These are phyloP conservation scores for Ophiostoma pallidulum DNA, from an alignment of 2,329 filamentous ascomycete genomes.

Conservation along the genomic window DNA sequence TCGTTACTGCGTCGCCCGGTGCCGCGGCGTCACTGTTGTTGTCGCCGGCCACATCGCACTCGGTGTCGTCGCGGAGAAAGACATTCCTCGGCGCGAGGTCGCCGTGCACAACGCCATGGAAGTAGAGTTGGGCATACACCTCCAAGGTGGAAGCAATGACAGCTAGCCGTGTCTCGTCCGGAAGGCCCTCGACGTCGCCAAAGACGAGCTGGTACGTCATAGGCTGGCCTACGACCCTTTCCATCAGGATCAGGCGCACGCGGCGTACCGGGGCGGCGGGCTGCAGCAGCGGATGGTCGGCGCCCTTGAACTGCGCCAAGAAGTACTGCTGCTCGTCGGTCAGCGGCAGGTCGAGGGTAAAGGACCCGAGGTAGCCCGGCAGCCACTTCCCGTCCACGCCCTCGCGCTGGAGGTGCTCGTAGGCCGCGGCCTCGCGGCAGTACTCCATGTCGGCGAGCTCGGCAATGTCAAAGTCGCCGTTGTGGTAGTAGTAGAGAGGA, in stretches of 20 bases:
- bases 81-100: slow-evolving; percentile 17
- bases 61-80: slow-evolving; percentile 5
- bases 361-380: slow-evolving; percentile 14
- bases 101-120: slow-evolving; percentile 14
- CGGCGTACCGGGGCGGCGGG: not conserved
- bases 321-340: slow-evolving; percentile 1
- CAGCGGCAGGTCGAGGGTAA: slow-evolving; percentile 11
- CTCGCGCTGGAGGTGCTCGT: slow-evolving; percentile 9
- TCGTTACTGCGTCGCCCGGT: too few relatives aligned
- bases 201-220: slow-evolving; percentile 14
- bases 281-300: not conserved
- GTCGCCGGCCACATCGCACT: too few relatives aligned
- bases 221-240: slow-evolving; percentile 1
- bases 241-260: slow-evolving; percentile 13
- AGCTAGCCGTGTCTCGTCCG: slow-evolving; percentile 7
- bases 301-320: not conserved
- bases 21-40: too few relatives aligned
- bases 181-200: slow-evolving; percentile 9
- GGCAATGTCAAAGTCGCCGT: slow-evolving; percentile 13
- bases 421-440: slow-evolving; percentile 13
- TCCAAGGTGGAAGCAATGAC: slow-evolving; percentile 12
- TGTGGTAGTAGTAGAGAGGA: slow-evolving; percentile 16
- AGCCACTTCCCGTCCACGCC: slow-evolving; percentile 14
- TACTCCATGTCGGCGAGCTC: slow-evolving; percentile 17
- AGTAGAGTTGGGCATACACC: slow-evolving; percentile 13